A percentile compares a stretch with the other conserved stretches of the same genome.
phyloP scores from a whole-genome alignment of 306 rosid species.

The Citrullus mucosospermus region DNA sequence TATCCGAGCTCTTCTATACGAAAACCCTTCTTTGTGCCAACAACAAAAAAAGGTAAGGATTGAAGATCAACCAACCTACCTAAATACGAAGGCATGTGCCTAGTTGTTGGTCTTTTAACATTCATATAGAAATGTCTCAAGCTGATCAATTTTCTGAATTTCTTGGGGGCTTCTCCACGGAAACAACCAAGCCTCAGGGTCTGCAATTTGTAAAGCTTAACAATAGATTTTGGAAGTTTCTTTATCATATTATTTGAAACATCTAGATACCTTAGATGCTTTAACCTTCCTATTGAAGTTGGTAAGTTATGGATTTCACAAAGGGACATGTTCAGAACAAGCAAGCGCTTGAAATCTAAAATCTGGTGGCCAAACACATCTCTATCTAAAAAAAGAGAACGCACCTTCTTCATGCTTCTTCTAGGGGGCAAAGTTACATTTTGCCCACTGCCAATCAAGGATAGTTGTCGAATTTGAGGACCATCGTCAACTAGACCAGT shows the following conservation, averaged over 20 bases:
- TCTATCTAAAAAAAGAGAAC: constrained; percentile 3
- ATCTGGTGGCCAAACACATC: background rate
- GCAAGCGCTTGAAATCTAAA: background rate
- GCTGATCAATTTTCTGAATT: constrained; percentile 3
- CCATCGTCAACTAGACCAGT: background rate
- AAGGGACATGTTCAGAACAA: background rate
- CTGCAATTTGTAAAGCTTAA: constrained; percentile 4
- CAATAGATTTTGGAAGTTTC: background rate
- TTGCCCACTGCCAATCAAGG: background rate
- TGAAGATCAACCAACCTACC: constrained; percentile 4
- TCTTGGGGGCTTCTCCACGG: background rate
- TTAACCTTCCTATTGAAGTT: background rate
- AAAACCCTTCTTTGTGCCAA: background rate
- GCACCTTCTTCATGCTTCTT: background rate
- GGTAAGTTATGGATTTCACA: background rate
- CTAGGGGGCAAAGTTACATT: background rate
- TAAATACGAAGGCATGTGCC: constrained; percentile 2
- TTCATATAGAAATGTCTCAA: constrained; percentile 7
- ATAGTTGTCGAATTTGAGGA: background rate
- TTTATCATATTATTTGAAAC: background rate
- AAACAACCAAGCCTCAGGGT: constrained; percentile 2
- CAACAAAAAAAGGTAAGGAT: constrained; percentile 4
- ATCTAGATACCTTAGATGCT: constrained; percentile 9
- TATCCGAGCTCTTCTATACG: constrained; percentile 4
- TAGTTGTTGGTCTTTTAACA: background rate